These are phyloP conservation scores for Cercospora berteroae DNA, from an alignment of 2,329 filamentous ascomycete genomes.

Conservation along the genomic window DNA sequence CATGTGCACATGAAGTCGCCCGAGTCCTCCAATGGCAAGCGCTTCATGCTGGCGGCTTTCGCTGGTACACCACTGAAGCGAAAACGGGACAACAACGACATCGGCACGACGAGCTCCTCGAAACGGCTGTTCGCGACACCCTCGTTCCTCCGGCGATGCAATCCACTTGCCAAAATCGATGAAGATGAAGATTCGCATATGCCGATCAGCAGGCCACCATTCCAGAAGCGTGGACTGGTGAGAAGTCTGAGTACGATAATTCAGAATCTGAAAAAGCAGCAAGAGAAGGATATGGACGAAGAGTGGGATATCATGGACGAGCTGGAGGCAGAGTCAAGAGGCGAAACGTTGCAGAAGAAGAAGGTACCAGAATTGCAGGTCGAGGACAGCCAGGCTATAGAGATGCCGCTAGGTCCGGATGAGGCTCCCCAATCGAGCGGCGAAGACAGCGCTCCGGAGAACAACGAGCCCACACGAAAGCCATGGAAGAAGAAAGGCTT, in stretches of 20 bases:
- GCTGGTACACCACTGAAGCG: slow-evolving; percentile 60
- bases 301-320: slow-evolving; percentile 73
- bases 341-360: slow-evolving; percentile 19
- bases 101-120: slow-evolving; percentile 33
- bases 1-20: slow-evolving; percentile 44
- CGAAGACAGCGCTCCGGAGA: slow-evolving; percentile 47
- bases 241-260: slow-evolving; percentile 73
- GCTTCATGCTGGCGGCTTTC: slow-evolving; percentile 62
- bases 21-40: slow-evolving; percentile 55
- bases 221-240: slow-evolving; percentile 51
- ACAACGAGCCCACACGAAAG: slow-evolving; percentile 48
- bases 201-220: slow-evolving; percentile 33
- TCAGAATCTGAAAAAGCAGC: slow-evolving; percentile 65
- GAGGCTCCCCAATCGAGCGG: slow-evolving; percentile 52
- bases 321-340: slow-evolving; percentile 53
- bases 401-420: slow-evolving; percentile 49
- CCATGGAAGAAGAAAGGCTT: slow-evolving; percentile 80
- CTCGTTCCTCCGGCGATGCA: slow-evolving; percentile 61
- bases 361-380: slow-evolving; percentile 39
- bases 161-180: slow-evolving; percentile 55
- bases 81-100: slow-evolving; percentile 41
- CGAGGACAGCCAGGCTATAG: slow-evolving; percentile 44
- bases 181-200: slow-evolving; percentile 48
- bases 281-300: slow-evolving; percentile 69
- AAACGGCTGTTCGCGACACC: slow-evolving; percentile 61